phyloP scores from a whole-genome alignment of 345 rosid species.

The Eutrema heterophyllum region DNA sequence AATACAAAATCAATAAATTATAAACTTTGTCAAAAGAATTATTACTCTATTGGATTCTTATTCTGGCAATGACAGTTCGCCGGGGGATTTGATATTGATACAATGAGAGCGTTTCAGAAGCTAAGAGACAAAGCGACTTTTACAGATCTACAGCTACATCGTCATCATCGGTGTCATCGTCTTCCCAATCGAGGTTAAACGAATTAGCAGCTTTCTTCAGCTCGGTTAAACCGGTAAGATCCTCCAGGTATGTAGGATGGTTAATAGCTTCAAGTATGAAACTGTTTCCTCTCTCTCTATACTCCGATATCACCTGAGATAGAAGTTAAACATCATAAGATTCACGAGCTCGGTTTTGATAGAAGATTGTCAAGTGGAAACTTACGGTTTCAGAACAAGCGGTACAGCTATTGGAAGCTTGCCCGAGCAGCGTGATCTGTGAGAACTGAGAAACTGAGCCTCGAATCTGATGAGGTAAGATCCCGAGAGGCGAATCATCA shows the following conservation, averaged over 20 bases:
- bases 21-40: too few relatives aligned
- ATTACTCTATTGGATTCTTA: too few relatives aligned
- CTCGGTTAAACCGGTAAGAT: constrained; percentile 87
- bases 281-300: constrained; percentile 53
- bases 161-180: constrained; percentile 35
- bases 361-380: not conserved
- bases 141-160: constrained; percentile 18
- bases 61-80: too few relatives aligned
- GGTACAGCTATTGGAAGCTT: constrained; percentile 79
- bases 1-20: too few relatives aligned
- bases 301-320: constrained; percentile 73
- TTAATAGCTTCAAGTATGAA: constrained; percentile 83
- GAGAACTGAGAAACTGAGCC: constrained; percentile 82
- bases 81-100: too few relatives aligned
- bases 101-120: too few relatives aligned
- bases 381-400: constrained; percentile 88
- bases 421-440: constrained; percentile 75
- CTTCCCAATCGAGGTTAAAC: constrained; percentile 70
- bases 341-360: not conserved
- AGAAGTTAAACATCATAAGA: not conserved
- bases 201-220: constrained; percentile 66
- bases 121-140: not conserved
- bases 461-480: constrained; percentile 91
- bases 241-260: constrained; percentile 91
- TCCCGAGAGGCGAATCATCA: constrained; percentile 72